Evolutionary conservation across 1,284 basidiomycete species (phyloP).

Genomic region (Coriolopsis trogii): DNA sequence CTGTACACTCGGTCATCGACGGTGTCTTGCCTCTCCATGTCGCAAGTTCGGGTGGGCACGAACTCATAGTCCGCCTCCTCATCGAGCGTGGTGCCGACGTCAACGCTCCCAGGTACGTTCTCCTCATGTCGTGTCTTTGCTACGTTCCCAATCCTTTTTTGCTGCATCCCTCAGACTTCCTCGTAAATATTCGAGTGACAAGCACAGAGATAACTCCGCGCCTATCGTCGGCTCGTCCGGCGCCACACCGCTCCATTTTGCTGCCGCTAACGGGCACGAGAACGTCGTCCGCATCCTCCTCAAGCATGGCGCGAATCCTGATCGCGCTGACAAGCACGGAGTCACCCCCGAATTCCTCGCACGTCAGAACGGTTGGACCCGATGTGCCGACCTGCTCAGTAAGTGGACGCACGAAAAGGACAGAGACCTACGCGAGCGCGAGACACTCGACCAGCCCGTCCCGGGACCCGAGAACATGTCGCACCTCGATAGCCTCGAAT

Average conservation of each 20-base stretch:
- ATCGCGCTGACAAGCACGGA: constrained; percentile 85
- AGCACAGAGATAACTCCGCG: constrained; percentile 59
- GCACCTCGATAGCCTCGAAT: constrained; percentile 36
- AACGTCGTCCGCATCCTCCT: constrained; percentile 77
- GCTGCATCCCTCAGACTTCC: constrained; percentile 55
- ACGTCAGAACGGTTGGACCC: constrained; percentile 66
- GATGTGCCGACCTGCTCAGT: constrained; percentile 61
- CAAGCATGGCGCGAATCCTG: constrained; percentile 76
- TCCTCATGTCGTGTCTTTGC: background rate
- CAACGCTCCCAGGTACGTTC: constrained; percentile 77
- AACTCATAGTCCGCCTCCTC: constrained; percentile 81
- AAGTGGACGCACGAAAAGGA: constrained; percentile 63
- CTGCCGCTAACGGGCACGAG: constrained; percentile 88
- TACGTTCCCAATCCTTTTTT: background rate
- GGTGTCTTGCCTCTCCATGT: constrained; percentile 92
- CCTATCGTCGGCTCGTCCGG: constrained; percentile 81
- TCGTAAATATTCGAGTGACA: constrained; percentile 76
- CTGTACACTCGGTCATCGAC: constrained; percentile 90
- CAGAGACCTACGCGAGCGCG: constrained; percentile 49
- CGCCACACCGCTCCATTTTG: constrained; percentile 93
- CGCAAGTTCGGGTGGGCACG: constrained; percentile 85
- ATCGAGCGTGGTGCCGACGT: constrained; percentile 93
- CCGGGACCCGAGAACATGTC: constrained; percentile 24
- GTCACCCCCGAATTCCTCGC: constrained; percentile 77
- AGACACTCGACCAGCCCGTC: constrained; percentile 11